A percentile compares a stretch with the other conserved stretches of the same genome.
Evolutionary conservation across 2,329 filamentous ascomycete species (phyloP).

Genomic region (Colletotrichum kahawae): DNA sequence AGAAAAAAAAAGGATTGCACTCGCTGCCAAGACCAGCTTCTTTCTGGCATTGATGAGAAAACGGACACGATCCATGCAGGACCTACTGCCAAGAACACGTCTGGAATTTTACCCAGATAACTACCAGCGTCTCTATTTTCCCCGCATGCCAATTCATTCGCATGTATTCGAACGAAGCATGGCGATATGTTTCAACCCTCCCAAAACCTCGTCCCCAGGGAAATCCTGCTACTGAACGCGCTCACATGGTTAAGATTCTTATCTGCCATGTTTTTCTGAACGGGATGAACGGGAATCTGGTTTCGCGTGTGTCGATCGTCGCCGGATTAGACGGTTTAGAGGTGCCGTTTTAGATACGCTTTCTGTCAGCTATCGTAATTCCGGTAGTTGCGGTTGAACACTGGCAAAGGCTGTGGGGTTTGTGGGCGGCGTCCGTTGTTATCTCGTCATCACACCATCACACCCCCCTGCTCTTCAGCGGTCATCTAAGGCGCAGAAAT

Average conservation of each 20-base stretch:
- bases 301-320: background rate
- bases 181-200: background rate
- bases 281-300: background rate
- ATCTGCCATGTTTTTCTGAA: background rate
- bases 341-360: background rate
- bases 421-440: background rate
- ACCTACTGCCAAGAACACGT: background rate
- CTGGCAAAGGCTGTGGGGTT: background rate
- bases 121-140: background rate
- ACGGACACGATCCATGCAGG: background rate
- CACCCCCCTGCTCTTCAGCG: rapidly evolving
- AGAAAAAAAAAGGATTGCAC: rapidly evolving
- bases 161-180: background rate
- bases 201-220: background rate
- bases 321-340: background rate
- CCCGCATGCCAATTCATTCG: background rate
- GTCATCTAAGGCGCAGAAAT: background rate
- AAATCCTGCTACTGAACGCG: background rate
- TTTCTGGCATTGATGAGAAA: background rate
- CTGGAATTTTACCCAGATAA: background rate
- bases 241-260: background rate
- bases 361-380: background rate
- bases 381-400: background rate
- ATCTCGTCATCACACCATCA: background rate
- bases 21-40: background rate